Conservation (phyloP, 352 stramenopile genomes). For the Globisporangium spiculum region DNA sequence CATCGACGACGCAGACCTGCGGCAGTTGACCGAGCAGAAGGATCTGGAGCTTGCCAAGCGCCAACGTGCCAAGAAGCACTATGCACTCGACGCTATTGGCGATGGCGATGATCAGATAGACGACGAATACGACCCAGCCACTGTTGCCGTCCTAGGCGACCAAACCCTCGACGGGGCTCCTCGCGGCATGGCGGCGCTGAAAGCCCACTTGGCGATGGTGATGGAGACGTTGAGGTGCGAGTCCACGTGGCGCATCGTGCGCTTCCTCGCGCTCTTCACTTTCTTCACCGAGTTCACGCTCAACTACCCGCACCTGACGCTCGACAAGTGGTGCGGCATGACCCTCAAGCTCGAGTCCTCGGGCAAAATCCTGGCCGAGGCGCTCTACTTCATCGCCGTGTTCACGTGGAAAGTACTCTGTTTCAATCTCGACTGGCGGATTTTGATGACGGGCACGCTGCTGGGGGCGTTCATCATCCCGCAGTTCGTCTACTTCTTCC, state of each 20-base stretch:
- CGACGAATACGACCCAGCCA: neutral
- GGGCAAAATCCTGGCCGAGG: conserved; percentile 45
- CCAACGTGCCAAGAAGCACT: conserved; percentile 16
- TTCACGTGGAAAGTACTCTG: conserved; percentile 45
- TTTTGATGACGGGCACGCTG: conserved; percentile 24
- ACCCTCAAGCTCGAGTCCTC: conserved; percentile 37
- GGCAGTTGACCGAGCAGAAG: neutral
- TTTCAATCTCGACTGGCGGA: conserved; percentile 47
- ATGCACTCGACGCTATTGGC: neutral
- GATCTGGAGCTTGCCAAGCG: conserved; percentile 10
- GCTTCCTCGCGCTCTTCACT: conserved; percentile 57
- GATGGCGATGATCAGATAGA: neutral
- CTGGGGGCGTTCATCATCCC: conserved; percentile 36
- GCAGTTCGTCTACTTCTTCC: conserved; percentile 34
- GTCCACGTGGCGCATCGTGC: conserved; percentile 42
- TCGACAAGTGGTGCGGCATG: conserved; percentile 43
- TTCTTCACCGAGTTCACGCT: conserved; percentile 62
- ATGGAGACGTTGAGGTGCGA: conserved; percentile 29
- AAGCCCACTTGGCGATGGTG: conserved; percentile 21
- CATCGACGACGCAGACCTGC: conserved; percentile 16
- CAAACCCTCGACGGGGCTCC: neutral
- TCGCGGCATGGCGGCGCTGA: neutral
- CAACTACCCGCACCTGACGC: conserved; percentile 38
- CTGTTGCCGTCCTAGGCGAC: conserved; percentile 5
- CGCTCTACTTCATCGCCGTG: conserved; percentile 38